Evolutionary conservation across 2,329 filamentous ascomycete genomes (phyloP).

Genomic region (Leptographium procerum): DNA sequence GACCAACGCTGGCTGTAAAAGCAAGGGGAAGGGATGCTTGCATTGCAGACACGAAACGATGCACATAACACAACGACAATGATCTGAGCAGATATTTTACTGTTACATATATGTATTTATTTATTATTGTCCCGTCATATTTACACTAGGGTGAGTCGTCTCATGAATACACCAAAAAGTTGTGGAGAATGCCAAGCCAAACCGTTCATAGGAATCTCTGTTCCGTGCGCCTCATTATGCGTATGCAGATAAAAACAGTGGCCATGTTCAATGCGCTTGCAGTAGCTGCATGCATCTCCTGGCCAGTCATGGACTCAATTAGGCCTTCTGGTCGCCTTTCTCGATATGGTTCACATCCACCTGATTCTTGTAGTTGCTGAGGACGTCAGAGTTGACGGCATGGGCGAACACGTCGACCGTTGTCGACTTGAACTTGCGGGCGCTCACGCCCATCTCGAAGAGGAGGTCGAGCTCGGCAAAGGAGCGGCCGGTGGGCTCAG

Average conservation of each 20-base stretch:
- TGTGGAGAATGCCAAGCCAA: neutral
- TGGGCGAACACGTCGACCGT: conserved; percentile 45
- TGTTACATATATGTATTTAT: neutral
- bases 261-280: neutral
- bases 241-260: neutral
- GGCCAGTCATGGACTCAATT: neutral
- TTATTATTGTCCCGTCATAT: neutral
- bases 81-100: neutral
- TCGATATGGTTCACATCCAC: conserved; percentile 16
- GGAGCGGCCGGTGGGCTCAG: conserved; percentile 67
- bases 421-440: conserved; percentile 58
- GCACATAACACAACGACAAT: too few relatives aligned
- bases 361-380: conserved; percentile 37
- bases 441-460: conserved; percentile 62
- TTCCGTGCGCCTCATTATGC: neutral
- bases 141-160: neutral
- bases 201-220: neutral
- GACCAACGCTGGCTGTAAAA: conserved; percentile 39
- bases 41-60: too few relatives aligned
- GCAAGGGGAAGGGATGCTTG: too few relatives aligned
- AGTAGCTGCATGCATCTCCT: neutral
- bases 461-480: conserved; percentile 81
- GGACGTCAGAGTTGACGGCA: conserved; percentile 33
- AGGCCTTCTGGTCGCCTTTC: neutral
- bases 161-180: neutral